A percentile compares a stretch with the other conserved stretches of the same genome.
Conservation (phyloP, 31 red algal species). For the Odonthalia washingtoniensis region DNA sequence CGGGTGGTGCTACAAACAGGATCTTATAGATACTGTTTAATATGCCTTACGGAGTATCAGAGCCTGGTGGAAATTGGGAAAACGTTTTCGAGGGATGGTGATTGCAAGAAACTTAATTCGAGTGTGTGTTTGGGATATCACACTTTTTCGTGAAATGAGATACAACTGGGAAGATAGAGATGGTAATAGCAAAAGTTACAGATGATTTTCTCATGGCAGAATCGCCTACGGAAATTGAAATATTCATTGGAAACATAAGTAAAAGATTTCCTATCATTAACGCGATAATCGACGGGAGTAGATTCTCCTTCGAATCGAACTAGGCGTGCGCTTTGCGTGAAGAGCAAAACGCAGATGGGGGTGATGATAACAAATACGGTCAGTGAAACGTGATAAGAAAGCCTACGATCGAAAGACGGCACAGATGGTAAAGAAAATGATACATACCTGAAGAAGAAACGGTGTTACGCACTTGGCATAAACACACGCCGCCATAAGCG, state of each 20-base stretch:
- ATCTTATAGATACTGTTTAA: background rate
- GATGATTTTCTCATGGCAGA: background rate
- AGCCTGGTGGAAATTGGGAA: background rate
- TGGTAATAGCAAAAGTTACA: background rate
- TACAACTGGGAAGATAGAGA: background rate
- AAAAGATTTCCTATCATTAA: slow-evolving; percentile 24
- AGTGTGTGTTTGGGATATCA: too few relatives aligned
- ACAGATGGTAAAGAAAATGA: too few relatives aligned
- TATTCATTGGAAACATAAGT: background rate
- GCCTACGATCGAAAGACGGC: too few relatives aligned
- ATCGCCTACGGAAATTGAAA: background rate
- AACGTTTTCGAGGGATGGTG: background rate
- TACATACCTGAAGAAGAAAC: too few relatives aligned
- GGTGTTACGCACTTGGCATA: too few relatives aligned
- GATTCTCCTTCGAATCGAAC: too few relatives aligned
- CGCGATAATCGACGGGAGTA: background rate
- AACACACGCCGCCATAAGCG: too few relatives aligned
- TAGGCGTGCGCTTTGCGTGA: too few relatives aligned
- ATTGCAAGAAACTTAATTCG: background rate
- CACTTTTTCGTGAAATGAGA: background rate
- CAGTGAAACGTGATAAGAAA: too few relatives aligned
- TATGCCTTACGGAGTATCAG: background rate
- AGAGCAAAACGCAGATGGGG: too few relatives aligned
- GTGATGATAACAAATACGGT: too few relatives aligned
- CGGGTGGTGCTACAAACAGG: background rate